phyloP scores from a whole-genome alignment of 345 rosid genomes.

The Triadica sebifera region DNA sequence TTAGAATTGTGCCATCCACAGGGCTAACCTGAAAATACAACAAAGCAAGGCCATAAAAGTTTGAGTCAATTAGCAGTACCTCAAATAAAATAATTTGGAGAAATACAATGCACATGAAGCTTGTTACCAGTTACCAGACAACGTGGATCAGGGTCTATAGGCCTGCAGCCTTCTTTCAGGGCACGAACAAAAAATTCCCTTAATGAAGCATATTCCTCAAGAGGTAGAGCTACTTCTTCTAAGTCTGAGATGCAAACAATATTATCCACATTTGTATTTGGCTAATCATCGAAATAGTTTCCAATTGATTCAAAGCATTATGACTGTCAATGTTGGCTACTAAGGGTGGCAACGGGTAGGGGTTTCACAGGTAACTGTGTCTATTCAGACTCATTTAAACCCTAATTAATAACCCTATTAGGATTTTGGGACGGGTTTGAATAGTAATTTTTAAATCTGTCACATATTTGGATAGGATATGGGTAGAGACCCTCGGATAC shows the following conservation, averaged over 20 bases:
- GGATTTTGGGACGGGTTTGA: too few species aligned
- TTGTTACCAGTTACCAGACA: slow-evolving; percentile 96
- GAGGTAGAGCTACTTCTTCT: slow-evolving; percentile 84
- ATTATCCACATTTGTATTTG: neutral
- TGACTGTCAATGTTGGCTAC: neutral
- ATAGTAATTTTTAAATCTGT: too few species aligned
- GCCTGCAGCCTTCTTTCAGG: slow-evolving; percentile 86
- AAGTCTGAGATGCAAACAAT: slow-evolving; percentile 52
- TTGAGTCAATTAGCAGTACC: slow-evolving; percentile 21
- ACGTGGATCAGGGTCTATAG: slow-evolving; percentile 70
- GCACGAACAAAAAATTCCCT: slow-evolving; percentile 84
- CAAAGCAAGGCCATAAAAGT: slow-evolving; percentile 5
- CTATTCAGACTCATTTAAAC: too few species aligned
- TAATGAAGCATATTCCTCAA: slow-evolving; percentile 73
- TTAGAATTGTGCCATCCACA: slow-evolving; percentile 80
- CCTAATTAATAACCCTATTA: too few species aligned
- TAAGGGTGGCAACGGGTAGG: too few species aligned
- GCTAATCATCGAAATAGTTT: neutral
- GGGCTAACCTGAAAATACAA: slow-evolving; percentile 69
- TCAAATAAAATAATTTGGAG: slow-evolving; percentile 17
- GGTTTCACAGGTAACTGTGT: too few species aligned
- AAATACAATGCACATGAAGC: slow-evolving; percentile 33
- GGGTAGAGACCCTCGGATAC: too few species aligned
- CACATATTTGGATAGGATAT: too few species aligned
- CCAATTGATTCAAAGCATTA: neutral